These are phyloP conservation scores for Cyclanthera cordifolia DNA, from an alignment of 306 rosid genomes.

Conservation along the genomic window DNA sequence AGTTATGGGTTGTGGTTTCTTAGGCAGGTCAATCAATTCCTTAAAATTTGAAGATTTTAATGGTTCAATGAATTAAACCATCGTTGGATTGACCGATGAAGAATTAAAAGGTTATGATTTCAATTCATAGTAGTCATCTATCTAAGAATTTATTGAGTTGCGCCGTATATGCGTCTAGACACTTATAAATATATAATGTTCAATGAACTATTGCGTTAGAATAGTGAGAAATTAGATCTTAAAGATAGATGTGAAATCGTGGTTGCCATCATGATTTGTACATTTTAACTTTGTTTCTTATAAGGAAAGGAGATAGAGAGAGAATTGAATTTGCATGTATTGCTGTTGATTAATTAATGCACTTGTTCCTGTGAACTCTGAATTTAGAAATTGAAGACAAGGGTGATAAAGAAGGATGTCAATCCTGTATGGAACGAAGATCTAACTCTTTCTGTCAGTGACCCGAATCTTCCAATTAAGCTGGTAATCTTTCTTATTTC, in stretches of 20 bases:
- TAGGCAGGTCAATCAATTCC: not conserved
- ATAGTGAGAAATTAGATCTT: not conserved
- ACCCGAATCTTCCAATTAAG: conserved; percentile 29
- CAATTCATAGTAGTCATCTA: too few relatives aligned
- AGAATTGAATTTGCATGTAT: not conserved
- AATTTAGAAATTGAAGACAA: conserved; percentile 74
- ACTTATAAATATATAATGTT: too few relatives aligned
- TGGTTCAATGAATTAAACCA: not conserved
- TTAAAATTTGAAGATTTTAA: not conserved
- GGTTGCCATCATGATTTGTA: not conserved
- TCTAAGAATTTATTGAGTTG: too few relatives aligned
- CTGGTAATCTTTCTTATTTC: conserved; percentile 33
- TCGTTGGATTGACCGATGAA: too few relatives aligned
- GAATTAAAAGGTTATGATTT: too few relatives aligned
- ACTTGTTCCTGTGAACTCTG: not conserved
- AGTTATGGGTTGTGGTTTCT: not conserved
- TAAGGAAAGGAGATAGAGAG: not conserved
- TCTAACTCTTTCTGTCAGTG: conserved; percentile 65
- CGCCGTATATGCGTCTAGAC: too few relatives aligned
- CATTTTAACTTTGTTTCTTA: not conserved
- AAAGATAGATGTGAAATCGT: not conserved
- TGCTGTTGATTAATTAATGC: not conserved
- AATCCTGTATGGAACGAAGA: conserved; percentile 96
- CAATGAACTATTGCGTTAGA: not conserved
- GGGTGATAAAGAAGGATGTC: conserved; percentile 63